Percentiles rank a stretch among this genome's conserved stretches.
Evolutionary conservation across 1,284 basidiomycete species (phyloP).

Genomic region (Pascua guehoae): DNA sequence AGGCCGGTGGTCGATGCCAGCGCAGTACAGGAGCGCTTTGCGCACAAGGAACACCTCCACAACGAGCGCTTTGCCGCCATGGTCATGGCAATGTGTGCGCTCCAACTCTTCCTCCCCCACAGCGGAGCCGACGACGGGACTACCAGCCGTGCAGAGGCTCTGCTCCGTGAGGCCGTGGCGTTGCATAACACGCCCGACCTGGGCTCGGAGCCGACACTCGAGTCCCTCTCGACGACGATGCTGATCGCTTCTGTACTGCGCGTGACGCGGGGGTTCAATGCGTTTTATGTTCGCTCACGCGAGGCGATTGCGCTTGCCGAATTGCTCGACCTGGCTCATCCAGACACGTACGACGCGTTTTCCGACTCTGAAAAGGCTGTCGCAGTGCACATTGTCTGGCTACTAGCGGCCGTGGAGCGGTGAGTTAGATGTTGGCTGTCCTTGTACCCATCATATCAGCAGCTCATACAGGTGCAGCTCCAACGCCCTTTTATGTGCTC

Average conservation of each 20-base stretch:
- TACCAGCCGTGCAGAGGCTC: neutral
- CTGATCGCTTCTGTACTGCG: conserved; percentile 1
- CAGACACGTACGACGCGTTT: neutral
- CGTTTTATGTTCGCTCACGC: neutral
- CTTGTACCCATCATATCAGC: no score
- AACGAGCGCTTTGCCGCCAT: neutral
- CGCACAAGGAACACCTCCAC: conserved; percentile 3
- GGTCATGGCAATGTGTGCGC: neutral
- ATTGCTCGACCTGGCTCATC: neutral
- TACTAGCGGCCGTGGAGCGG: neutral
- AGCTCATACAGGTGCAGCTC: neutral
- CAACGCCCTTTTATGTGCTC: neutral
- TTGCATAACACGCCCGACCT: conserved; percentile 2
- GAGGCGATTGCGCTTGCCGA: neutral
- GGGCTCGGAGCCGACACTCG: neutral
- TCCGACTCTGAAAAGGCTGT: neutral
- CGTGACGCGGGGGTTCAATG: neutral
- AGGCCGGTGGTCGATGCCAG: conserved; percentile 1
- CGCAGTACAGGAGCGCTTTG: neutral
- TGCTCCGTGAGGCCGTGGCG: neutral
- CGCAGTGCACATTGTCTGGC: conserved; percentile 4
- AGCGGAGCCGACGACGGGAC: neutral
- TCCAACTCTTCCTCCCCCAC: neutral
- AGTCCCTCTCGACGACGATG: neutral
- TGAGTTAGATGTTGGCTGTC: neutral